A percentile compares a stretch with the other conserved stretches of the same genome.
Evolutionary conservation across 345 rosid genomes (phyloP).

Genomic region (Lagerstroemia speciosa): DNA sequence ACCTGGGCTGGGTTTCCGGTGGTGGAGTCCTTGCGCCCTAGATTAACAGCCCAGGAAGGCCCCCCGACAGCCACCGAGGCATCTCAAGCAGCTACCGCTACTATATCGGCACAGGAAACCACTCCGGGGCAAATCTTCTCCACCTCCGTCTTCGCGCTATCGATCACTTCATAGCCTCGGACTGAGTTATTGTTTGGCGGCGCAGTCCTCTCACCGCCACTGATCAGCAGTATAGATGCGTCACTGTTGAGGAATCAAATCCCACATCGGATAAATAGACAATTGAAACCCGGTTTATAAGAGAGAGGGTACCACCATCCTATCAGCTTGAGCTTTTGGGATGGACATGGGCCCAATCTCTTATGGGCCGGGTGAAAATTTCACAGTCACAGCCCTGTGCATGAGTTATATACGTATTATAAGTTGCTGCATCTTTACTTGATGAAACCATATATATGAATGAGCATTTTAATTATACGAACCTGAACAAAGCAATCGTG

Average conservation of each 20-base stretch:
- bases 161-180: slow-evolving; percentile 59
- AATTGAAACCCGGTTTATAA: too few relatives aligned
- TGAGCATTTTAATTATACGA: too few relatives aligned
- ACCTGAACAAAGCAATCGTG: slow-evolving; percentile 33
- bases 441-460: too few relatives aligned
- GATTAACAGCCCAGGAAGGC: slow-evolving; percentile 28
- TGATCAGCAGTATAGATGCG: slow-evolving; percentile 43
- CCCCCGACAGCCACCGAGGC: slow-evolving; percentile 51
- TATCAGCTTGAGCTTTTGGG: too few relatives aligned
- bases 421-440: too few relatives aligned
- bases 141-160: slow-evolving; percentile 41
- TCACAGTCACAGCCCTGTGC: too few relatives aligned
- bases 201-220: slow-evolving; percentile 47
- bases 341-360: too few relatives aligned
- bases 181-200: slow-evolving; percentile 25
- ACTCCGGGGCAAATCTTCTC: slow-evolving; percentile 39
- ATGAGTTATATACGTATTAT: too few relatives aligned
- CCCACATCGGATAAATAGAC: too few relatives aligned
- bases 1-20: slow-evolving; percentile 22
- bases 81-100: slow-evolving; percentile 51
- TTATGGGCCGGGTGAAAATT: too few relatives aligned
- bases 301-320: too few relatives aligned
- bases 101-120: slow-evolving; percentile 61
- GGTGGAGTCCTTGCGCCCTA: slow-evolving; percentile 38
- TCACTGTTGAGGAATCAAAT: too few relatives aligned